These are phyloP conservation scores for Didymosphaeria variabile DNA, from an alignment of 2,329 filamentous ascomycete genomes.

Conservation along the genomic window DNA sequence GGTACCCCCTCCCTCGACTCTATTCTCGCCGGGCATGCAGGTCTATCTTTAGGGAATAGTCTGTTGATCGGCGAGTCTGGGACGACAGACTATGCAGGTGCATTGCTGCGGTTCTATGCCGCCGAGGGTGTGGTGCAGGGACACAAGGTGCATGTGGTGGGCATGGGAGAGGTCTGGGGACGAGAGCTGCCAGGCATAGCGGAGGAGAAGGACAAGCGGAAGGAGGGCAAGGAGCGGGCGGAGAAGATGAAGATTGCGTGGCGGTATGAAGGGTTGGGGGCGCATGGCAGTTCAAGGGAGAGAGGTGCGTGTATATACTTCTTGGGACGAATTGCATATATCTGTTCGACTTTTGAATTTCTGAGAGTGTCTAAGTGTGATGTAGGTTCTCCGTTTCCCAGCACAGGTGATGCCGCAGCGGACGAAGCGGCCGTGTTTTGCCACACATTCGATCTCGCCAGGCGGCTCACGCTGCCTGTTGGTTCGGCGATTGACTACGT, in stretches of 20 bases:
- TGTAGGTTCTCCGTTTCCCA: constrained; percentile 33
- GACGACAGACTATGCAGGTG: constrained; percentile 91
- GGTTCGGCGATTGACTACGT: constrained; percentile 55
- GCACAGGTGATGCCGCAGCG: constrained; percentile 53
- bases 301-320: constrained; percentile 65
- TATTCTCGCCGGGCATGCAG: constrained; percentile 85
- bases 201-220: constrained; percentile 49
- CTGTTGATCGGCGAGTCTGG: constrained; percentile 87
- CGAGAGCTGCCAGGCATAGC: constrained; percentile 81
- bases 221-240: constrained; percentile 45
- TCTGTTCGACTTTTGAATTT: not conserved
- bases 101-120: constrained; percentile 86
- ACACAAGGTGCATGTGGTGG: constrained; percentile 86
- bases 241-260: constrained; percentile 97
- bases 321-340: not conserved
- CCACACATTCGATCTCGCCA: constrained; percentile 63
- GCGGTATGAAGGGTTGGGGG: constrained; percentile 89
- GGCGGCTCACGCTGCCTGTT: constrained; percentile 55
- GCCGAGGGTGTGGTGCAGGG: constrained; percentile 93
- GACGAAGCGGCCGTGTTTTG: constrained; percentile 60
- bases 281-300: constrained; percentile 71
- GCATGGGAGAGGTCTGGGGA: constrained; percentile 80
- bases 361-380: constrained; percentile 27
- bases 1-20: constrained; percentile 86
- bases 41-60: constrained; percentile 81